Evolutionary conservation across 805 yeast species (phyloP).

Genomic region (Kluyveromyces nonfermentans): DNA sequence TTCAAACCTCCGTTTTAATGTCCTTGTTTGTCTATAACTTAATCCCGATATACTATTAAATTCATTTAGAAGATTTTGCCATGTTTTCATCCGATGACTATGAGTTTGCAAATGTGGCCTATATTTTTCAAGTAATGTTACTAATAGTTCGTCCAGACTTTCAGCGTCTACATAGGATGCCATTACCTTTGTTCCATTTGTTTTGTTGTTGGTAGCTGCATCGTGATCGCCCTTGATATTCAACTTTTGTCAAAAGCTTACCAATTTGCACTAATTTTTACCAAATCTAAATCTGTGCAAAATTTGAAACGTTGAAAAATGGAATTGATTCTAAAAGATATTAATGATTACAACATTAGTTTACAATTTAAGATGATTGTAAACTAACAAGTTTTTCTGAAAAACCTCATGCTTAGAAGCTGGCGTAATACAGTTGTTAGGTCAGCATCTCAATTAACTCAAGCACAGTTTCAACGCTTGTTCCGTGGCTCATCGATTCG

Average conservation of each 20-base stretch:
- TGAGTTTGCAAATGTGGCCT: slow-evolving; percentile 24
- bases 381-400: too few relatives aligned
- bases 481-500: background rate
- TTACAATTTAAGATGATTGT: too few relatives aligned
- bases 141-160: slow-evolving; percentile 13
- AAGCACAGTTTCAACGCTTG: slow-evolving; percentile 3
- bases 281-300: background rate
- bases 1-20: slow-evolving; percentile 22
- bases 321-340: too few relatives aligned
- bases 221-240: too few relatives aligned
- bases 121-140: slow-evolving; percentile 16
- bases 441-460: slow-evolving; percentile 2
- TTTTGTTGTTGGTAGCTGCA: background rate
- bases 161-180: background rate
- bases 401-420: slow-evolving; percentile 1
- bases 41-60: slow-evolving; percentile 19
- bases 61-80: slow-evolving; percentile 19
- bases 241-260: too few relatives aligned
- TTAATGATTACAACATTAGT: too few relatives aligned
- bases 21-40: slow-evolving; percentile 23
- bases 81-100: slow-evolving; percentile 18
- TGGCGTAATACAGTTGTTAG: background rate
- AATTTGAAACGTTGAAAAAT: background rate
- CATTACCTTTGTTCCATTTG: background rate
- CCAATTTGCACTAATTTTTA: background rate